Percentiles rank a stretch among this genome's conserved stretches.
Conservation (phyloP, 768 basidiomycete genomes). For the Trametes cingulata region DNA sequence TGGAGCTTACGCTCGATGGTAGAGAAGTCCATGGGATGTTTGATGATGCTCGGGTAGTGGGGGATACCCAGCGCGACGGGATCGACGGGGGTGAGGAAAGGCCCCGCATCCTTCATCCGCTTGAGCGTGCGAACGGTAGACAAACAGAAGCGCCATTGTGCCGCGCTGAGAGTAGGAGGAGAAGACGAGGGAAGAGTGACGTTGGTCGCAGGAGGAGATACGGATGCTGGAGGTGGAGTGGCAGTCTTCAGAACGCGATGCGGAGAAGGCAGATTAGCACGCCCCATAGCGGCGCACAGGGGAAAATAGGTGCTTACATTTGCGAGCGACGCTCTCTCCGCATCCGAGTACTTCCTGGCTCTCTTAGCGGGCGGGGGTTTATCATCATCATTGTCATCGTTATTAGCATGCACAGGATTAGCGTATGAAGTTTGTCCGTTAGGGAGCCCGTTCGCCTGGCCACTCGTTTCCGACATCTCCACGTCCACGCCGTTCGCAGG, state of each 20-base stretch:
- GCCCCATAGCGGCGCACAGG: slow-evolving; percentile 50
- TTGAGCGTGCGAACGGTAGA: slow-evolving; percentile 80
- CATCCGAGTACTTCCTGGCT: slow-evolving; percentile 73
- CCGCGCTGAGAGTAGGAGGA: slow-evolving; percentile 54
- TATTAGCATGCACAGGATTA: slow-evolving; percentile 33
- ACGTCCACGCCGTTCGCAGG: slow-evolving; percentile 19
- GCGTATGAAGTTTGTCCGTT: slow-evolving; percentile 33
- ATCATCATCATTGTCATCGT: slow-evolving; percentile 52
- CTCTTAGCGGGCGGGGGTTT: slow-evolving; percentile 83
- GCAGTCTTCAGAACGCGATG: slow-evolving; percentile 56
- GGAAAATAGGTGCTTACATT: slow-evolving; percentile 60
- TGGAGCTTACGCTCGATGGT: slow-evolving; percentile 88
- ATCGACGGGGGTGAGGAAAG: slow-evolving; percentile 90
- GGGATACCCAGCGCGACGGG: slow-evolving; percentile 79
- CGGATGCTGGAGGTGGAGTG: slow-evolving; percentile 71
- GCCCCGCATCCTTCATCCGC: slow-evolving; percentile 78
- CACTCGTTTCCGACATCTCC: slow-evolving; percentile 30
- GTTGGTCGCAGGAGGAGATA: slow-evolving; percentile 25
- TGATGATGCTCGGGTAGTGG: slow-evolving; percentile 86
- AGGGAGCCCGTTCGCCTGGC: slow-evolving; percentile 27
- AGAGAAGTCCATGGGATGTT: slow-evolving; percentile 90
- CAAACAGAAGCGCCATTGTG: slow-evolving; percentile 79
- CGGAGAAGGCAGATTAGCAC: slow-evolving; percentile 47
- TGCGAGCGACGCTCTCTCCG: slow-evolving; percentile 69
- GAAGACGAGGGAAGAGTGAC: slow-evolving; percentile 19